Base-by-base conservation (phyloP, 345 rosid genomes). In the Linum usitatissimum region DNA sequence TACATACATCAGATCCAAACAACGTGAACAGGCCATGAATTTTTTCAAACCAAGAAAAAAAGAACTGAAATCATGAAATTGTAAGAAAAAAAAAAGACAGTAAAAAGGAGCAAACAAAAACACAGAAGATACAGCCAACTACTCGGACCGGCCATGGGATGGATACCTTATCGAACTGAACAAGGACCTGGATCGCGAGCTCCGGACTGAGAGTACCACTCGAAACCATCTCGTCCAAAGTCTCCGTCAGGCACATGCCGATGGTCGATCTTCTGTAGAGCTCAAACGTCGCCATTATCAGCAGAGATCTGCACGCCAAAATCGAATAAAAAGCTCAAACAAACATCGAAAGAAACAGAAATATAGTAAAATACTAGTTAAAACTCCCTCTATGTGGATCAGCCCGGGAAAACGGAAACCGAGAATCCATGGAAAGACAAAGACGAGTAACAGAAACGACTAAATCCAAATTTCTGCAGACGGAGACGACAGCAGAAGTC, bases 181-280 rank as follows among this genome's bases (percentile, higher is more conserved):
- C 88, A 70, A 93, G 96, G 71, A 90, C 96, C 77, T 87, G 96
- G 65, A 93, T 84, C 20, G 97, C 99, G 21, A 90, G 86, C 78
- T 90, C 95, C 9, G 99, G 99, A 71, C 81, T 84, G 56, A 93
- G 90, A 68, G 97, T 86, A 53, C 97, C 89, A 64, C 59, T 88
- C 70, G 76, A 83, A 64, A 93, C 97, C 99, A 93, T 93, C 83
- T 90, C 99, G 23, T 93, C 97, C 36, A 93, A 74, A 10, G 95
- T 84, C 79, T 93, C 97, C 53, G 96, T 93, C 81, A 93, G 63
- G 73, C 99, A 93, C 97, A 87, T 90, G 42, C 96, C 97, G 66
- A 93, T 88, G 64, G 99, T 86, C 64, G 99, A 93, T 66, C 95
- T 79, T 74, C 99, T 79, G 72, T 93, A 93, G 30, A 93, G 80